Evolutionary conservation across 257 asterid genomes (phyloP), one percentile per base, ranked within the genome.

Genomic region (Buddleja alternifolia): DNA sequence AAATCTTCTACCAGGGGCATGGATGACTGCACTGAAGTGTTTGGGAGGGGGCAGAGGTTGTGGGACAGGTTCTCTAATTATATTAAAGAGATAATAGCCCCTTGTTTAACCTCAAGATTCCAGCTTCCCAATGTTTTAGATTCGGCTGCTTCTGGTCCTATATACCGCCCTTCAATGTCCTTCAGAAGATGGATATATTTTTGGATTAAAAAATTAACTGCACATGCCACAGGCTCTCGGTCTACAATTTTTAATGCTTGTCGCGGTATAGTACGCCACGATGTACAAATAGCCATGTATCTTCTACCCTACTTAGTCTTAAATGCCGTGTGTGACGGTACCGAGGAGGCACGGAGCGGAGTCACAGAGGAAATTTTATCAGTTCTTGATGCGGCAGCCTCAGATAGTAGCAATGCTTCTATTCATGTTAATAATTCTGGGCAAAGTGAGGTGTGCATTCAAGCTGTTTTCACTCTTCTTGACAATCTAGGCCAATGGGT

Each of bases 401-500:
- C 91, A 0, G 97, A 89, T 73, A 79, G 80, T 73, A 71, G 76
- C 81, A 48, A 79, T 76, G 74, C 81, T 67, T 62, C 85, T 62
- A 79, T 75, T 60, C 82, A 78, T 56, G 94, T 88, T 67, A 78
- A 64, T 45, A 83, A 78, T 70, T 81, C 87, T 78, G 95, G 96
- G 77, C 94, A 90, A 77, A 82, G 84, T 63, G 96, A 90, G 83
- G 95, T 93, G 71, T 90, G 99, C 81, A 90, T 90, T 65, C 99
- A 93, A 82, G 99, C 96, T 75, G 90, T 93, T 48, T 93, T 93
- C 69, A 83, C 96, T 46, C 92, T 93, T 70, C 97, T 93, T 61
- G 99, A 93, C 81, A 93, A 93, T 84, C 93, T 93, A 58, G 99
- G 99, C 71, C 99, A 93, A 74, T 93, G 99, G 99, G 96, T 90